These are phyloP conservation scores for Nyssa sinensis DNA, from an alignment of 148 eudicot species.

Conservation along the genomic window DNA sequence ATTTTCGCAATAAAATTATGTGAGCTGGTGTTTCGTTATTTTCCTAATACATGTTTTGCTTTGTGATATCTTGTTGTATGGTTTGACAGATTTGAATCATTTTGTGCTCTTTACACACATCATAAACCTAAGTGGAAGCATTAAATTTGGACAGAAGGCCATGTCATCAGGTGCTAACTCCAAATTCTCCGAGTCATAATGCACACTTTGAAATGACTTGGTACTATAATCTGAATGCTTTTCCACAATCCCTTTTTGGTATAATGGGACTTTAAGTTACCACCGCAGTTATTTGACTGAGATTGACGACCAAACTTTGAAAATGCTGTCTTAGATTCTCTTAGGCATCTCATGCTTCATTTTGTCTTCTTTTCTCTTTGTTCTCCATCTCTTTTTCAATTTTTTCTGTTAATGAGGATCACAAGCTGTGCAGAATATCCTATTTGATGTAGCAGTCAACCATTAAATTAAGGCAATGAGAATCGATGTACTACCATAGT, in stretches of 20 bases:
- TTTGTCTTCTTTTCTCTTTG: constrained; percentile 17
- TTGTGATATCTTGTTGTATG: not conserved
- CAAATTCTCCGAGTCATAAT: constrained; percentile 6
- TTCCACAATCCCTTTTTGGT: not conserved
- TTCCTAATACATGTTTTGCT: not conserved
- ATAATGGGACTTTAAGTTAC: not conserved
- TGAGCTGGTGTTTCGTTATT: constrained; percentile 9
- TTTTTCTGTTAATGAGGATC: constrained; percentile 2
- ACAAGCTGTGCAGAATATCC: constrained; percentile 7
- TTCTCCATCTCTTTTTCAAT: constrained; percentile 19
- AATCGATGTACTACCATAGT: not conserved
- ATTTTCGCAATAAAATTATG: constrained; percentile 15
- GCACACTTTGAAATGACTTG: not conserved
- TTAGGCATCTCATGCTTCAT: constrained; percentile 26
- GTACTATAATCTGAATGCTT: not conserved
- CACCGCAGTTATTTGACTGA: constrained; percentile 1
- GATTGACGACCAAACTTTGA: not conserved
- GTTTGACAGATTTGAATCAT: constrained; percentile 5
- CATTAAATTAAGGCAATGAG: not conserved
- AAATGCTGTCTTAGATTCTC: constrained; percentile 20
- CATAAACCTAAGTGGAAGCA: not conserved
- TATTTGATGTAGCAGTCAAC: not conserved
- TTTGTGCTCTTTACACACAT: constrained; percentile 12
- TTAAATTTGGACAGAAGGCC: not conserved
- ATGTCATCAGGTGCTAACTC: not conserved